These are phyloP conservation scores for Coemansia sp. DNA, from an alignment of 192 early-diverging fungal species.

Conservation along the genomic window DNA sequence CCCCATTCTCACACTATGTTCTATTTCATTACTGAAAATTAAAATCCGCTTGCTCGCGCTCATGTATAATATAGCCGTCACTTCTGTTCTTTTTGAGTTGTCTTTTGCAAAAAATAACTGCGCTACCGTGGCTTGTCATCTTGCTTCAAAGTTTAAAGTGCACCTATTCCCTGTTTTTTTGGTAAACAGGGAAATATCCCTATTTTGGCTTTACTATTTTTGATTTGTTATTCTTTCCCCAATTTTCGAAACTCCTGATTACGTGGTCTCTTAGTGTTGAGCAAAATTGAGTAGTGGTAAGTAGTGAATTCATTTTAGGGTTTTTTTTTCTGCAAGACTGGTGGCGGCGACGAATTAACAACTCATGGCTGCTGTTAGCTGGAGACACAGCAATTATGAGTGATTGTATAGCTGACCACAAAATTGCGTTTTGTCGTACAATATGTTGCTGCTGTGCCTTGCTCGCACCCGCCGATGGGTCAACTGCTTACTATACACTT, in stretches of 20 bases:
- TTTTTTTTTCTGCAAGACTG: neutral
- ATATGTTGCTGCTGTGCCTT: neutral
- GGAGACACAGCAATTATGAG: no score
- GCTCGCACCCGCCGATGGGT: neutral
- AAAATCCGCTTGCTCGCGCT: neutral
- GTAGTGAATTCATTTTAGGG: neutral
- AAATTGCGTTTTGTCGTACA: no score
- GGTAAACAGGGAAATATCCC: neutral
- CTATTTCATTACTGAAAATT: neutral
- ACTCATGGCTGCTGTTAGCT: no score
- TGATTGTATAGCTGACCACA: no score
- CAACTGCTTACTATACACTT: neutral
- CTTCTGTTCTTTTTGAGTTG: neutral
- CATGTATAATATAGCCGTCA: neutral
- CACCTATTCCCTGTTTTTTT: neutral
- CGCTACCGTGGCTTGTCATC: neutral
- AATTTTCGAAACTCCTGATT: neutral
- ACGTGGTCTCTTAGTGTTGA: neutral
- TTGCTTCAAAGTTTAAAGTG: neutral
- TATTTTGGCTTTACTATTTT: neutral
- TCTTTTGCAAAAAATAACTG: neutral
- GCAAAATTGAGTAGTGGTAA: neutral
- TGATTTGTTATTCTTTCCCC: neutral
- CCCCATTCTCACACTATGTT: neutral
- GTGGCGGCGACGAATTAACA: no score